A percentile compares a stretch with the other conserved stretches of the same genome.
Conservation (phyloP, 225 moss, liverwort and hornwort species). For the Antitrichia curtipendula region DNA sequence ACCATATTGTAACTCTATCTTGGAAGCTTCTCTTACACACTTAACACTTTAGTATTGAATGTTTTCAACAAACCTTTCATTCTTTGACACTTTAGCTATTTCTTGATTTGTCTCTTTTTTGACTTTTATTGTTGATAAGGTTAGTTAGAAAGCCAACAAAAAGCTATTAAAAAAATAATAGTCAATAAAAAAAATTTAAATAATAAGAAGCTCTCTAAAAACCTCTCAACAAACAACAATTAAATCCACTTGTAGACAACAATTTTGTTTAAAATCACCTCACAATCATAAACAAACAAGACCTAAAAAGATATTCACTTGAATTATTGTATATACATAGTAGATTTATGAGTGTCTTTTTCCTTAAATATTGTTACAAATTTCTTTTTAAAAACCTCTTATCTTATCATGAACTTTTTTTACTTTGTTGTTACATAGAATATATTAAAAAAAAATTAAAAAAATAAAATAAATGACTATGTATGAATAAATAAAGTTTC, state of each 20-base stretch:
- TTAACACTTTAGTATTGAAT: neutral
- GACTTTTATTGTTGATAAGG: neutral
- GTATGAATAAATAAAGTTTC: no score
- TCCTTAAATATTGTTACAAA: neutral
- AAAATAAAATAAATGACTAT: neutral
- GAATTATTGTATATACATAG: neutral
- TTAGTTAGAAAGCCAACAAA: neutral
- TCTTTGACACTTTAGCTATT: neutral
- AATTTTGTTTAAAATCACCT: neutral
- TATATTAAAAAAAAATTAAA: neutral
- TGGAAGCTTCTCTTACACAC: fast-evolving
- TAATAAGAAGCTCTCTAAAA: neutral
- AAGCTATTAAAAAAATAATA: no score
- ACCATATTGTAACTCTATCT: neutral
- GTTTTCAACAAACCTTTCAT: neutral
- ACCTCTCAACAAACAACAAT: neutral
- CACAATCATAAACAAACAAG: neutral
- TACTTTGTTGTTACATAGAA: neutral
- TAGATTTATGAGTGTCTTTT: neutral
- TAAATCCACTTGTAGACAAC: neutral
- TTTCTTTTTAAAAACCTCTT: neutral
- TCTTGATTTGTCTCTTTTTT: neutral
- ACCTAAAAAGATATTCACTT: neutral
- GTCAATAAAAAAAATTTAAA: neutral
- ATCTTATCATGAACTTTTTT: no score